Evolutionary conservation across 2,329 filamentous ascomycete species (phyloP), one percentile per base, ranked within the genome.

Genomic region (Nemania abortiva): DNA sequence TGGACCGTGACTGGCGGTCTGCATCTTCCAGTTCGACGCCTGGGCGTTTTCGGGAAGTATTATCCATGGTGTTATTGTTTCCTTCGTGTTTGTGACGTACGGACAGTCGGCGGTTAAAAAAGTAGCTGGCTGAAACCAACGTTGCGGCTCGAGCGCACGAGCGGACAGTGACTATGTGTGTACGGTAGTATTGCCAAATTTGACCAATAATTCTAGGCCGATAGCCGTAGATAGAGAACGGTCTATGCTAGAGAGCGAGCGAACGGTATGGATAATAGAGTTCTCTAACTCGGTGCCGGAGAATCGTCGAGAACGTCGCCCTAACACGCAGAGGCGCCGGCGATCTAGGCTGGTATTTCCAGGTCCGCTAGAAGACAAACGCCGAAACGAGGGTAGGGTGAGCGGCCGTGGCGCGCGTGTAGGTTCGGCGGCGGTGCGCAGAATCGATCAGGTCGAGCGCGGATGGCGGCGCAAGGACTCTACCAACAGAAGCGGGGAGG

Each of bases 41-140:
- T 29, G 70, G 45, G 55, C 77, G 77, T 66, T 79, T 79, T 37
- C 55, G 68, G 6, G 71, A 62, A 15, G 52, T 47, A 42, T 42
- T 68, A 29, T 70, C 63, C 72, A 75, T 76, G 54, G 34, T 29
- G 29, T 29, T 37, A 2, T 11, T 52, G 42, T 13, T 50, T 7
- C 20, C 53, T n/a, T 20, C 7, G 10, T 27, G 22, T 34, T 53
- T 10, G 22, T 61, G 6, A 31, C 22, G 24, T 9, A 22, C n/a
- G 29, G 20, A 57, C 15, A 13, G 20, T 24, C 1, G 34, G 18
- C 42, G 2, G 15, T 4, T 34, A n/a, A 47, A 20, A 47, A 7
- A n/a, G 42, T 47, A 47, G 6, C 45, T 5, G 11, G 6, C n/a
- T n/a, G n/a, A n/a, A 42, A 11, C 20, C 10, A 22, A 37, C 15